Evolutionary conservation across 345 rosid genomes (phyloP).

Genomic region (Erucastrum elatum): DNA sequence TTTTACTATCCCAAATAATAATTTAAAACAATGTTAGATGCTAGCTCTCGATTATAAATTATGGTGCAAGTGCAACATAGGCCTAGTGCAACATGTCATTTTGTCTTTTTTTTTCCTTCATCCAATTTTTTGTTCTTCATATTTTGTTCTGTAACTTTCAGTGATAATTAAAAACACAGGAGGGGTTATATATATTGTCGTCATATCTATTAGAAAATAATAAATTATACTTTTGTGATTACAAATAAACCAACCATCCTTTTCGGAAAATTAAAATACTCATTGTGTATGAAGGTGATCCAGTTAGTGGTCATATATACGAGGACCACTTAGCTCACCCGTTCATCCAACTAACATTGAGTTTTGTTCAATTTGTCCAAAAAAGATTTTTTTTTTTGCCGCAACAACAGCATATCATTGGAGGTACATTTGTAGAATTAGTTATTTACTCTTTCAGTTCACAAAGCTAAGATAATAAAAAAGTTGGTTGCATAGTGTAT

Average conservation of each 20-base stretch:
- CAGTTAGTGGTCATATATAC: conserved; percentile 24
- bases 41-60: background rate
- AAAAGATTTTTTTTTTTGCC: background rate
- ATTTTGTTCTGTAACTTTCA: background rate
- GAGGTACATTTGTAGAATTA: background rate
- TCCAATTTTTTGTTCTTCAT: background rate
- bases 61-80: background rate
- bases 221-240: background rate
- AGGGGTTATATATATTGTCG: background rate
- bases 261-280: background rate
- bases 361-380: background rate
- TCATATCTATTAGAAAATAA: conserved; percentile 9
- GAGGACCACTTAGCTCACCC: conserved; percentile 35
- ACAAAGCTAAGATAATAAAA: too few relatives aligned
- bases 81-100: background rate
- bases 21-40: background rate
- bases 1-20: background rate
- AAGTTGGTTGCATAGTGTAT: too few relatives aligned
- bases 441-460: too few relatives aligned
- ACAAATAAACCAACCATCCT: background rate
- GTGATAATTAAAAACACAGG: background rate
- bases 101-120: background rate
- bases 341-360: background rate
- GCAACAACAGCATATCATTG: background rate
- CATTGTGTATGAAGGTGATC: conserved; percentile 4